These are phyloP conservation scores for Paramecium bursaria DNA, from an alignment of 73 alveolate species.

Conservation along the genomic window DNA sequence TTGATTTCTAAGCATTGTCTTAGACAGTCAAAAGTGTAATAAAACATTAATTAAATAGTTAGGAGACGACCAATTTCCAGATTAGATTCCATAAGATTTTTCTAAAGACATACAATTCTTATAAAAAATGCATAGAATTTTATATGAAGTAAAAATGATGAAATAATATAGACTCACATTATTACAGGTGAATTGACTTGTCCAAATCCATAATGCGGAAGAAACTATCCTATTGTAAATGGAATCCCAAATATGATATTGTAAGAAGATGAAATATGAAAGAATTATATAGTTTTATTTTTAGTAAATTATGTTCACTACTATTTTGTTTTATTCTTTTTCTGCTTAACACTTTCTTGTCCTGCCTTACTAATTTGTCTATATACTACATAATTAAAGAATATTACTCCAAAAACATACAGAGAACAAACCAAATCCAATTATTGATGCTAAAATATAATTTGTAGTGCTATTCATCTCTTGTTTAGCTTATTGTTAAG, in stretches of 20 bases:
- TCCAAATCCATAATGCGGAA: slow-evolving; percentile 64
- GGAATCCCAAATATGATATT: slow-evolving; percentile 76
- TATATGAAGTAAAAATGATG: slow-evolving; percentile 63
- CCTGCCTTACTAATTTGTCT: no score
- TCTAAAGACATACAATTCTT: slow-evolving; percentile 42
- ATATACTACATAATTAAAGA: no score
- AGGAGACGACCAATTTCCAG: slow-evolving; percentile 45
- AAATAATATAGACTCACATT: slow-evolving; percentile 35
- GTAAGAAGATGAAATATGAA: slow-evolving; percentile 63
- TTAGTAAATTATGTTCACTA: no score
- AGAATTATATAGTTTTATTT: no score
- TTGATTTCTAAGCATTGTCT: slow-evolving; percentile 62
- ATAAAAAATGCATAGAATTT: slow-evolving; percentile 50
- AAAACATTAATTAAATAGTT: background rate
- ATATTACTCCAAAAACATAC: no score
- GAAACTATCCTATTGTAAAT: slow-evolving; percentile 70
- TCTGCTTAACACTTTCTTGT: no score
- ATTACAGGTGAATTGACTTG: slow-evolving; percentile 61
- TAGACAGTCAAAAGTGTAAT: slow-evolving; percentile 50
- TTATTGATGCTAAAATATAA: slow-evolving; percentile 12
- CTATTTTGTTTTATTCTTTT: no score
- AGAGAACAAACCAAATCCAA: background rate
- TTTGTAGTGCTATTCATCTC: slow-evolving; percentile 6
- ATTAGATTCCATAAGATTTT: slow-evolving; percentile 29
- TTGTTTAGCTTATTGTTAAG: background rate